Evolutionary conservation across 441 rosid genomes (phyloP).

Genomic region (Corymbia calophylla): DNA sequence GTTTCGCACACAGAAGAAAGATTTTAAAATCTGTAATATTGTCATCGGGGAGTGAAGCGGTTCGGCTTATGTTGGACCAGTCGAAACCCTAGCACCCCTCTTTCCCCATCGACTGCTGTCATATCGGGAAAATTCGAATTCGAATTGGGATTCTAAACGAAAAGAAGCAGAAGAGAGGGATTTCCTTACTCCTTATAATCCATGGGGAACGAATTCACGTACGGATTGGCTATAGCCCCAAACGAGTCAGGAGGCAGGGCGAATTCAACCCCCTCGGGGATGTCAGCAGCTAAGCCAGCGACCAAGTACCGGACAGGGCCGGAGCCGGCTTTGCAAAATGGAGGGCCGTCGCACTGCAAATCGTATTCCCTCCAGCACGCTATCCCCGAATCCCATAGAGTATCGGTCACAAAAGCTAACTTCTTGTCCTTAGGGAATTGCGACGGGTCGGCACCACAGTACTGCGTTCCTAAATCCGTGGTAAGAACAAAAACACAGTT

Average conservation of each 20-base stretch:
- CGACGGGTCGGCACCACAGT: conserved; percentile 23
- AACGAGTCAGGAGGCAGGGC: neutral
- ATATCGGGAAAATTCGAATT: neutral
- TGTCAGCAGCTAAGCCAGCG: neutral
- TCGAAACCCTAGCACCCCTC: too few species aligned
- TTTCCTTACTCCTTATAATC: conserved; percentile 43
- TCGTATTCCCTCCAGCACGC: conserved; percentile 50
- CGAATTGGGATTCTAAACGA: neutral
- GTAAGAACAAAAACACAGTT: neutral
- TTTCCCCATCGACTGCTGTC: neutral
- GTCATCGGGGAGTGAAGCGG: too few species aligned
- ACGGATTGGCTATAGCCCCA: conserved; percentile 21
- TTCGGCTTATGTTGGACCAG: too few species aligned
- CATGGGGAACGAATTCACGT: conserved; percentile 18
- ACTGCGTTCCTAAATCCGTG: conserved; percentile 24
- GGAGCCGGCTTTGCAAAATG: neutral
- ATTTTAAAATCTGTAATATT: neutral
- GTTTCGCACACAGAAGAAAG: neutral
- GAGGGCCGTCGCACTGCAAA: conserved; percentile 30
- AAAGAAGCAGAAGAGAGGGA: neutral
- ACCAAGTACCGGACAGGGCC: neutral
- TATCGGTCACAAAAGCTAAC: conserved; percentile 26
- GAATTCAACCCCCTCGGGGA: neutral
- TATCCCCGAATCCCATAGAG: conserved; percentile 57
- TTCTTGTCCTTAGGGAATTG: conserved; percentile 31